Conservation (phyloP, 2,329 filamentous ascomycete species). For the Dactylellina leptospora region DNA sequence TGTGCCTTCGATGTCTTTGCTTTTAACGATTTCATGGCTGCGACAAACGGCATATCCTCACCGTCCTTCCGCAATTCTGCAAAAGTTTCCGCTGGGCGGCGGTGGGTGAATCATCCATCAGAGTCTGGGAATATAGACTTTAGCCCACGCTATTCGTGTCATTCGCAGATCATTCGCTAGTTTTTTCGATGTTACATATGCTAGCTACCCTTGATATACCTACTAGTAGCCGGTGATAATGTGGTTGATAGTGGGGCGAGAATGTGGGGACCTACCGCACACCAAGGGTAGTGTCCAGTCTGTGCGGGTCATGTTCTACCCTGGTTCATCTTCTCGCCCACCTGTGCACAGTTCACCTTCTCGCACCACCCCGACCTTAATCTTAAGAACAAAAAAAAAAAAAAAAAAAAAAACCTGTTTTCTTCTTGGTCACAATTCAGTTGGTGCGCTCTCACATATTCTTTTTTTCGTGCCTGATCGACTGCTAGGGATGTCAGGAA, state of each 20-base stretch:
- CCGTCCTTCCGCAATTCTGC: not conserved
- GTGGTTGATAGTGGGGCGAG: constrained; percentile 24
- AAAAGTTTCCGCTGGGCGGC: not conserved
- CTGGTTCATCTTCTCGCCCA: constrained; percentile 51
- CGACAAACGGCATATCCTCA: not conserved
- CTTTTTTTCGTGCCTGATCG: constrained; percentile 34
- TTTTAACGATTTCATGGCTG: not conserved
- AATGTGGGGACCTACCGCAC: constrained; percentile 42
- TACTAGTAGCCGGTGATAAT: constrained; percentile 37
- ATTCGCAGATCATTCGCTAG: constrained; percentile 25
- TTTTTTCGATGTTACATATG: constrained; percentile 15
- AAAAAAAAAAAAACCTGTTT: constrained; percentile 29
- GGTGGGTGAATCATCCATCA: constrained; percentile 34
- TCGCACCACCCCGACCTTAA: constrained; percentile 37
- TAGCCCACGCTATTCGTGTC: constrained; percentile 9
- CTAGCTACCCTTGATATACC: constrained; percentile 22
- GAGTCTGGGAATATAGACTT: constrained; percentile 15
- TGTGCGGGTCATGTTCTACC: constrained; percentile 48
- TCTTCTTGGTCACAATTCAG: not conserved
- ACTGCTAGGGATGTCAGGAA: constrained; percentile 31
- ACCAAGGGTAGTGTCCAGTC: constrained; percentile 32
- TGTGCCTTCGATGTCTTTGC: too few species aligned
- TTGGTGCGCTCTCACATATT: not conserved
- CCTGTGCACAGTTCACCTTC: constrained; percentile 38
- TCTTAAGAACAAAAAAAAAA: too few species aligned